Conservation (phyloP, 2,329 filamentous ascomycete species). For the Pestalotiopsis sp. region DNA sequence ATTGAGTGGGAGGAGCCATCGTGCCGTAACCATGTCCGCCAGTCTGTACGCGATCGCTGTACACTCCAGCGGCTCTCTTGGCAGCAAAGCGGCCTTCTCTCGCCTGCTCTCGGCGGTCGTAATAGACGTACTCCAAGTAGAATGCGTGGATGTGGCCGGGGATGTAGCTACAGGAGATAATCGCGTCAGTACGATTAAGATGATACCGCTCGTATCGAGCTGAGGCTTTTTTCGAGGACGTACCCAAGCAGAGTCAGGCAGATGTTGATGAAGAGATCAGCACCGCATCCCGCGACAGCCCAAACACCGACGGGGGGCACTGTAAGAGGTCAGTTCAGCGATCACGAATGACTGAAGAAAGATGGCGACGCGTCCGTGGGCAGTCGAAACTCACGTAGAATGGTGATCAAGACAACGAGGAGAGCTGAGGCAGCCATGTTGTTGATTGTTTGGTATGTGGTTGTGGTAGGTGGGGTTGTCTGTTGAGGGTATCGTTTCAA, state of each 20-base stretch:
- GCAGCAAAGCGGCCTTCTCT: constrained; percentile 56
- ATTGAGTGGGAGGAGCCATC: constrained; percentile 37
- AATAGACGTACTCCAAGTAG: constrained; percentile 83
- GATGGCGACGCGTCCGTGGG: background rate
- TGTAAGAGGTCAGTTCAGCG: constrained; percentile 29
- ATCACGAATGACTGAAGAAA: background rate
- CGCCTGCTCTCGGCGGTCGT: constrained; percentile 68
- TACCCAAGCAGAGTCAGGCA: constrained; percentile 66
- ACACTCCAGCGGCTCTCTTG: constrained; percentile 67
- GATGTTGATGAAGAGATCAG: constrained; percentile 68
- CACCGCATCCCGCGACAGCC: constrained; percentile 65
- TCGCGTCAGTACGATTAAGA: constrained; percentile 1
- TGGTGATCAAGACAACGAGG: constrained; percentile 52
- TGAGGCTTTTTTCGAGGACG: constrained; percentile 18
- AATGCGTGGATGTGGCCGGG: constrained; percentile 81
- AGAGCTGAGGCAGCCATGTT: constrained; percentile 54
- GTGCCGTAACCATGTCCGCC: constrained; percentile 69
- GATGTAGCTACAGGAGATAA: constrained; percentile 54
- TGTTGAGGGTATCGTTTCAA: background rate
- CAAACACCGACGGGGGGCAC: constrained; percentile 69
- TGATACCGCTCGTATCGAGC: too few relatives aligned
- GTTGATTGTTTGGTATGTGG: constrained; percentile 19
- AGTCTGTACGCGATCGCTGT: constrained; percentile 71
- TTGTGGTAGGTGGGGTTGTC: background rate
- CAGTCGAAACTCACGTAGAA: constrained; percentile 45